Evolutionary conservation across 2,329 filamentous ascomycete species (phyloP).

Genomic region (Apiospora sp.): DNA sequence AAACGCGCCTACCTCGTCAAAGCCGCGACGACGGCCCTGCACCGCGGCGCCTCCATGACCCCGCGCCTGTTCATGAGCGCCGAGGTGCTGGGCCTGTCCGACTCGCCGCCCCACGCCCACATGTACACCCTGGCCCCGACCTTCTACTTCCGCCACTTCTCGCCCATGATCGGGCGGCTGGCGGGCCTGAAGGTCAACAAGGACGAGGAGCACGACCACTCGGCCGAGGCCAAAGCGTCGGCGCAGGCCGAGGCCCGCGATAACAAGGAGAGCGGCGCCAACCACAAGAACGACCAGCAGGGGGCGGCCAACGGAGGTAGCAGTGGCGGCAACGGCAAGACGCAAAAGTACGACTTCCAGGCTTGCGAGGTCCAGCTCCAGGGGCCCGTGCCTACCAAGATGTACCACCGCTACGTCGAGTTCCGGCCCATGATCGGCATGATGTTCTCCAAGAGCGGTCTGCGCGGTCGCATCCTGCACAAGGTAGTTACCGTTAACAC

Average conservation of each 20-base stretch:
- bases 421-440: conserved; percentile 89
- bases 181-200: conserved; percentile 74
- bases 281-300: background rate
- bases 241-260: conserved; percentile 9
- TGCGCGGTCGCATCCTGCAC: conserved; percentile 82
- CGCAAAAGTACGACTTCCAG: conserved; percentile 90
- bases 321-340: conserved; percentile 44
- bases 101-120: conserved; percentile 68
- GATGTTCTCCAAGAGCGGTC: conserved; percentile 82
- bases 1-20: conserved; percentile 85
- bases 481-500: conserved; percentile 46
- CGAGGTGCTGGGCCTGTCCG: conserved; percentile 78
- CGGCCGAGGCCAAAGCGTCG: conserved; percentile 33
- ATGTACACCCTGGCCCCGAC: conserved; percentile 83
- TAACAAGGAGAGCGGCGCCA: background rate
- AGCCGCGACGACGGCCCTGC: conserved; percentile 70
- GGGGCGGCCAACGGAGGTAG: background rate
- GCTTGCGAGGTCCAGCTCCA: conserved; percentile 88
- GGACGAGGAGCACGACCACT: conserved; percentile 57
- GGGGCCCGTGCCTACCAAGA: conserved; percentile 78
- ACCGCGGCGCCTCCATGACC: conserved; percentile 69
- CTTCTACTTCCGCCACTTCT: conserved; percentile 83
- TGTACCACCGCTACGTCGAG: conserved; percentile 94
- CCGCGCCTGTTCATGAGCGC: conserved; percentile 77
- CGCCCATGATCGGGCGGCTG: conserved; percentile 85